Base-by-base conservation (phyloP, 1,284 basidiomycete species). In the Sporisorium scitamineum region DNA sequence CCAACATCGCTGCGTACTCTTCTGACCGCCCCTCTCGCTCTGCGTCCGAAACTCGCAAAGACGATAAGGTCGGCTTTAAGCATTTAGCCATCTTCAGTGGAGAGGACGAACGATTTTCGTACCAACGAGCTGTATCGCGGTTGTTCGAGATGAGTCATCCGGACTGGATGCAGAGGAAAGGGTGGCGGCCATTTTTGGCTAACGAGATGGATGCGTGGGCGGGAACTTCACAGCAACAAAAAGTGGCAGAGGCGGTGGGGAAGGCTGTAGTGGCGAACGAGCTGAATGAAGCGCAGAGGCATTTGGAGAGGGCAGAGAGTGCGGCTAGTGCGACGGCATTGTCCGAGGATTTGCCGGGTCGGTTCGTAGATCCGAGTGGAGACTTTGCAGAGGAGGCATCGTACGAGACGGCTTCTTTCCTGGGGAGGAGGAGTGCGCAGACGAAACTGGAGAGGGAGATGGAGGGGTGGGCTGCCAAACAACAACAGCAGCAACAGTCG, bases 91-190 rank as follows among this genome's bases (percentile, higher is more conserved):
- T 92, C 66, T 92, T 91, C 84, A 91, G 90, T 0, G 89, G 89
- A 10, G 89, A 91, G 80, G 91, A 91, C 80, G 90, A 92, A 84
- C 88, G 89, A 48, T 91, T 91, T 79, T 90, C 90, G 1, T 91
- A 90, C 87, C 90, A 90, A 82, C 89, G 91, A 34, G 91, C 91
- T 0, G 88, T 92, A 0, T 91, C 90, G 7, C 87, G 91, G 16
- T 83, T 92, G 32, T 86, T 89, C 54, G 91, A 92, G 84, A 91
- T 92, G 90, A 63, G 54, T 8, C 75, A 76, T 52, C 74, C 76
- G 18, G 61, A 72, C 41, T 81, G 79, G 78, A 61, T 61, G 60
- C 22, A 42, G 27, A 42, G 75, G 14, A 79, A 76, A 44, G 57
- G 64, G 5, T 82, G 80, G 80, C 44, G 71, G 10, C 80, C 80